Conservation (phyloP, 2,329 filamentous ascomycete species). For the Dactylonectria estremocensis region DNA sequence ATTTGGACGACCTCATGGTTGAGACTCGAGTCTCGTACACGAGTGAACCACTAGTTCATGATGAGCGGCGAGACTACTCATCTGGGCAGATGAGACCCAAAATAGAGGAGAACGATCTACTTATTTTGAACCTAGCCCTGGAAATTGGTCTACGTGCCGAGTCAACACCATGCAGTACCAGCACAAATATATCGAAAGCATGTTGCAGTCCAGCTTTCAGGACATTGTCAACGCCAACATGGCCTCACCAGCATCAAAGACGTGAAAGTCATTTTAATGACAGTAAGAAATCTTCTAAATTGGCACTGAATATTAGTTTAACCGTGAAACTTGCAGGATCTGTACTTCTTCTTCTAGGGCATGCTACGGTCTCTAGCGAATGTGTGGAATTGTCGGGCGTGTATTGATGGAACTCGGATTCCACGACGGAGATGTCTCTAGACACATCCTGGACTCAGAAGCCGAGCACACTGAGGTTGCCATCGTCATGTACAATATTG, state of each 20-base stretch:
- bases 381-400: conserved; percentile 47
- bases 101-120: conserved; percentile 1
- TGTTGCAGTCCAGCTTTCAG: conserved; percentile 11
- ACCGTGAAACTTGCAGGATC: background rate
- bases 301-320: too few relatives aligned
- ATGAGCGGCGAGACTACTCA: background rate
- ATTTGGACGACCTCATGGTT: background rate
- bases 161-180: background rate
- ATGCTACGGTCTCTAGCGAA: conserved; percentile 43
- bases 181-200: background rate
- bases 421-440: conserved; percentile 45
- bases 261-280: background rate
- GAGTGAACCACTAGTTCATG: background rate
- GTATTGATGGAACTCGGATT: conserved; percentile 49
- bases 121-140: conserved; percentile 8
- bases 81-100: background rate
- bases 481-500: conserved; percentile 11
- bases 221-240: conserved; percentile 9
- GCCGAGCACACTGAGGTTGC: background rate
- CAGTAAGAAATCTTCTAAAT: background rate
- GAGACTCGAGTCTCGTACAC: conserved; percentile 3
- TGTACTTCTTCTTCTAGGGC: conserved; percentile 47
- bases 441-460: conserved; percentile 31
- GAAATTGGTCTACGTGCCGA: conserved; percentile 11
- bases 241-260: conserved; percentile 10